Evolutionary conservation across 805 yeast species (phyloP).

Genomic region (Yarrowia deformans): DNA sequence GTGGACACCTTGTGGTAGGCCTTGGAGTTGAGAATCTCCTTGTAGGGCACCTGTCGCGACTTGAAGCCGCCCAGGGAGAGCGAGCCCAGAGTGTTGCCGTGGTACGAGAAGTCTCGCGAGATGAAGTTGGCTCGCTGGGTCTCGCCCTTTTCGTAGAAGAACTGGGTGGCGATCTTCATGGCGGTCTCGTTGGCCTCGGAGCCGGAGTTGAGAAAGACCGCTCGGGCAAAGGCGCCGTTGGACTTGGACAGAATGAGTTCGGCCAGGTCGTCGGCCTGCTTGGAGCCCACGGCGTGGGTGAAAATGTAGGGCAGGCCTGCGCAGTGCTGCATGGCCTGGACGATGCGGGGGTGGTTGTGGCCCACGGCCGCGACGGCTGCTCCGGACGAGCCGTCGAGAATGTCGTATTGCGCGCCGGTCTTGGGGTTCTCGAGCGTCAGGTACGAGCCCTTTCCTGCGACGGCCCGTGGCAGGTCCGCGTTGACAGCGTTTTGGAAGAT

Average conservation of each 20-base stretch:
- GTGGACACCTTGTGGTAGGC: slow-evolving; percentile 43
- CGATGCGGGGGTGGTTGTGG: slow-evolving; percentile 40
- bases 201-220: slow-evolving; percentile 54
- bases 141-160: slow-evolving; percentile 56
- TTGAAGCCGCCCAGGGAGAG: slow-evolving; percentile 54
- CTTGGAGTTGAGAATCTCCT: slow-evolving; percentile 42
- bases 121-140: slow-evolving; percentile 54
- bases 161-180: slow-evolving; percentile 62
- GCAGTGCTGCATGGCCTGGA: slow-evolving; percentile 39
- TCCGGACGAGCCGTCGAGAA: slow-evolving; percentile 40
- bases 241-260: slow-evolving; percentile 40
- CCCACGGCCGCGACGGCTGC: slow-evolving; percentile 41
- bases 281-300: slow-evolving; percentile 40
- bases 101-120: slow-evolving; percentile 57
- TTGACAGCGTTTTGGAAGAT: slow-evolving; percentile 38
- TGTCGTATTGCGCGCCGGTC: slow-evolving; percentile 39
- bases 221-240: slow-evolving; percentile 38
- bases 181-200: slow-evolving; percentile 71
- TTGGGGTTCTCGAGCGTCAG: slow-evolving; percentile 41
- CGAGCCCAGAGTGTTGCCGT: slow-evolving; percentile 58
- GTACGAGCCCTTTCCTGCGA: slow-evolving; percentile 40
- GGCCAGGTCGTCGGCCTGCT: slow-evolving; percentile 41
- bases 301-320: slow-evolving; percentile 40
- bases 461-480: slow-evolving; percentile 37
- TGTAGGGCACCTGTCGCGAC: slow-evolving; percentile 25